Percentiles rank a stretch among this genome's conserved stretches.
phyloP scores from a whole-genome alignment of 306 rosid genomes.

The Medicago arabica region DNA sequence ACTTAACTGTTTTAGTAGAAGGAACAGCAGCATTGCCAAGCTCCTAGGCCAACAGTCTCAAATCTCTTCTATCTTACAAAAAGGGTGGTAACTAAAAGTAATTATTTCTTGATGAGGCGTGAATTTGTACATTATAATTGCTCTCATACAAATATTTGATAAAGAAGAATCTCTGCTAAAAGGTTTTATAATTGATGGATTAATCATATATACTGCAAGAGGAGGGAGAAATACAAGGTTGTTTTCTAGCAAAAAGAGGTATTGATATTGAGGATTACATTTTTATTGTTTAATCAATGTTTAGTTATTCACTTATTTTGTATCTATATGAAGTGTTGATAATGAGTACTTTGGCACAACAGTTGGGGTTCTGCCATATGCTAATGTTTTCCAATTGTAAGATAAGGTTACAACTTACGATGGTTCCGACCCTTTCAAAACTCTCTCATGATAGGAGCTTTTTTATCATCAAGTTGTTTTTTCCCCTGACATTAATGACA shows the following conservation, averaged over 20 bases:
- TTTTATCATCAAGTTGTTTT: neutral
- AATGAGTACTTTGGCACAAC: no score
- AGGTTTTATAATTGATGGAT: no score
- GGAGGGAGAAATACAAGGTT: neutral
- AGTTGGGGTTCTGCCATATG: no score
- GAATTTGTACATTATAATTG: no score
- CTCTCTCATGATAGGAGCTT: neutral
- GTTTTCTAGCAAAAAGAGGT: neutral
- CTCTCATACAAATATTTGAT: no score
- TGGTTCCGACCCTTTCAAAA: neutral
- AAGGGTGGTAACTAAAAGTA: neutral
- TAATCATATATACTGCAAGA: neutral
- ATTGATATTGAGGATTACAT: constrained; percentile 12
- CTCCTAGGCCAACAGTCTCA: constrained; percentile 10
- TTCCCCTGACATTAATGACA: neutral
- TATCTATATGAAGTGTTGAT: neutral
- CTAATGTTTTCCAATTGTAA: no score
- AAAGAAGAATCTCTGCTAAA: no score
- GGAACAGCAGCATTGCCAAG: constrained; percentile 7
- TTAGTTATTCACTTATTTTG: neutral
- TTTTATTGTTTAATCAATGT: neutral
- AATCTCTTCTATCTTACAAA: neutral
- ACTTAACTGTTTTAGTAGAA: neutral
- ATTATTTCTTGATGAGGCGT: neutral
- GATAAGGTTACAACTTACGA: neutral